Conservation (phyloP, 192 early-diverging fungal genomes). For the Jimgerdemannia lactiflua region DNA sequence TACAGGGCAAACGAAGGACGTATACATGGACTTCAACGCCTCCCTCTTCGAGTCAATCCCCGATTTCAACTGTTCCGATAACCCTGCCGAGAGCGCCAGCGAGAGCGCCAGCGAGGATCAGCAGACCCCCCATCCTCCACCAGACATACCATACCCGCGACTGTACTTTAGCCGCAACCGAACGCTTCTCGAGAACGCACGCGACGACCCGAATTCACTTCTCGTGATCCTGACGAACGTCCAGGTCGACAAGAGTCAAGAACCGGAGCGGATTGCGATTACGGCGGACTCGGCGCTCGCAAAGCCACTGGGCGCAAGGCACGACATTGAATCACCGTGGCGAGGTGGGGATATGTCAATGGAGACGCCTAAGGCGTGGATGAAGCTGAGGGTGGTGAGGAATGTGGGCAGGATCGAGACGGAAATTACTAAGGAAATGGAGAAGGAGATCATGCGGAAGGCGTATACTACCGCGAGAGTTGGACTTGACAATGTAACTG, state of each 20-base stretch:
- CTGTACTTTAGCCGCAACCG: constrained; percentile 38
- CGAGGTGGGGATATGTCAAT: constrained; percentile 13
- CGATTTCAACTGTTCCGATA: not conserved
- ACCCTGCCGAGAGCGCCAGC: not conserved
- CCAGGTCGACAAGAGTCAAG: not conserved
- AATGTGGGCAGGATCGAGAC: constrained; percentile 14
- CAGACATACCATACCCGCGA: constrained; percentile 18
- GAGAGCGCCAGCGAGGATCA: no score
- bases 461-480: constrained; percentile 18
- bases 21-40: constrained; percentile 10
- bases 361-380: constrained; percentile 30
- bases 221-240: constrained; percentile 12
- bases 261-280: constrained; percentile 2
- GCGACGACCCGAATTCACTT: constrained; percentile 3
- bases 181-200: constrained; percentile 24
- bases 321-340: constrained; percentile 10
- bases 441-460: constrained; percentile 16
- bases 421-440: constrained; percentile 16
- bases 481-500: not conserved
- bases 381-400: constrained; percentile 17
- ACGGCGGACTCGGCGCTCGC: constrained; percentile 8
- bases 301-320: constrained; percentile 4
- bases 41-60: constrained; percentile 9
- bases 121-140: not conserved
- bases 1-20: not conserved